These are phyloP conservation scores for Calonectria multiphialidica DNA, from an alignment of 2,329 filamentous ascomycete species.

Conservation along the genomic window DNA sequence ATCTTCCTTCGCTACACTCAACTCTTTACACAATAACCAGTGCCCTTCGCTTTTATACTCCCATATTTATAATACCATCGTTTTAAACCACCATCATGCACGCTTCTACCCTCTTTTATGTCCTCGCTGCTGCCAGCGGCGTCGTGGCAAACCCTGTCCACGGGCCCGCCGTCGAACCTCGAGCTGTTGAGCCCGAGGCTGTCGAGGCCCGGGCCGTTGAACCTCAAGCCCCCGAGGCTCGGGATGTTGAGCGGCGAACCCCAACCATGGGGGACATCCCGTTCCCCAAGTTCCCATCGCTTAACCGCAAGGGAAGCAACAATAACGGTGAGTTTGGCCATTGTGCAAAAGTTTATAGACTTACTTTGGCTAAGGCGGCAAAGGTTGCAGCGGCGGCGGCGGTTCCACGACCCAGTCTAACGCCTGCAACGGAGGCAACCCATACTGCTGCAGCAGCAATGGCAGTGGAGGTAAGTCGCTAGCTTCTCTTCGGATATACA, in stretches of 20 bases:
- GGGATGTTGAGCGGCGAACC: no score
- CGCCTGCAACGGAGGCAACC: slow-evolving; percentile 26
- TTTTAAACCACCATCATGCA: slow-evolving; percentile 28
- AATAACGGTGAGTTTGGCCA: not conserved
- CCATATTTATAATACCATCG: not conserved
- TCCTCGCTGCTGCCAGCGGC: slow-evolving; percentile 21
- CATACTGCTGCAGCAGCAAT: slow-evolving; percentile 32
- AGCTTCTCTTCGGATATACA: no score
- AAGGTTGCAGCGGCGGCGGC: not conserved
- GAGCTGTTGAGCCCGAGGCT: slow-evolving; percentile 22
- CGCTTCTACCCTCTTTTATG: slow-evolving; percentile 20
- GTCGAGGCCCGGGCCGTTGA: no score
- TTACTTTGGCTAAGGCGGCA: not conserved
- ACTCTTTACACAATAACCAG: not conserved
- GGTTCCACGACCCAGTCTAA: slow-evolving; percentile 13
- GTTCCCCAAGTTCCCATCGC: slow-evolving; percentile 20
- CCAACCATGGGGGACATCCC: slow-evolving; percentile 26
- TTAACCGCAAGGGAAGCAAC: not conserved
- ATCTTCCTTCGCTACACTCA: not conserved
- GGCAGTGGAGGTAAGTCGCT: slow-evolving; percentile 24
- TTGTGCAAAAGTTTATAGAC: not conserved
- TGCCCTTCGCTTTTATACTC: not conserved
- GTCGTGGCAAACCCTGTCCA: slow-evolving; percentile 22
- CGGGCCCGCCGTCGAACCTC: slow-evolving; percentile 17
- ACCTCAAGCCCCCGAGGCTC: no score